A percentile compares a stretch with the other conserved stretches of the same genome.
Evolutionary conservation across 352 stramenopile species (phyloP).

Genomic region (Pythium guiyangense): DNA sequence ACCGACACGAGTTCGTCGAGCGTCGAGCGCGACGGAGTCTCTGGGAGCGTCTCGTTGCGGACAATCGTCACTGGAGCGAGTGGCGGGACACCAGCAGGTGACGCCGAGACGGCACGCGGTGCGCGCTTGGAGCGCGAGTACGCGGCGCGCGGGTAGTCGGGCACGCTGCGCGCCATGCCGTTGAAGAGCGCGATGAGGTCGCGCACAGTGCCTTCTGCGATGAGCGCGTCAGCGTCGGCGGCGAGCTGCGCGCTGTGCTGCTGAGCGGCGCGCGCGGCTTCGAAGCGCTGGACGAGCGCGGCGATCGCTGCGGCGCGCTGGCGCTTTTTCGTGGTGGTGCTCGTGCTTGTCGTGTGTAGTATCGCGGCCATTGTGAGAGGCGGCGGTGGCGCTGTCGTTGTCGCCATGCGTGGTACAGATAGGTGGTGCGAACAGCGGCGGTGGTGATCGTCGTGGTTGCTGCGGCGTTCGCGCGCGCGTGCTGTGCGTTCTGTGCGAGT

Average conservation of each 20-base stretch:
- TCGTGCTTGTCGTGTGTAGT: too few species aligned
- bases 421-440: too few species aligned
- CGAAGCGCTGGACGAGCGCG: conserved; percentile 12
- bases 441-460: too few species aligned
- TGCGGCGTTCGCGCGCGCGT: too few species aligned
- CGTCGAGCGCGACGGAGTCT: too few species aligned
- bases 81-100: background rate
- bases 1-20: too few species aligned
- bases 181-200: conserved; percentile 11
- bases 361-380: too few species aligned
- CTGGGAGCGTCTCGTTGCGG: background rate
- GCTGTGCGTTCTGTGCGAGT: too few species aligned
- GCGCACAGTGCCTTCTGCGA: conserved; percentile 10
- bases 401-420: too few species aligned
- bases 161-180: conserved; percentile 11
- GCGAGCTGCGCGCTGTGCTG: background rate
- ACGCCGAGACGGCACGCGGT: background rate
- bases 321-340: background rate
- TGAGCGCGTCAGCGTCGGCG: background rate
- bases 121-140: conserved; percentile 10
- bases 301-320: background rate
- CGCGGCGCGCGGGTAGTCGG: conserved; percentile 5
- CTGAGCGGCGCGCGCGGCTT: background rate
- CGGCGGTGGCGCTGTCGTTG: too few species aligned
- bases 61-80: background rate